Base-by-base conservation (phyloP, 1,284 basidiomycete genomes). In the Malassezia slooffiae region DNA sequence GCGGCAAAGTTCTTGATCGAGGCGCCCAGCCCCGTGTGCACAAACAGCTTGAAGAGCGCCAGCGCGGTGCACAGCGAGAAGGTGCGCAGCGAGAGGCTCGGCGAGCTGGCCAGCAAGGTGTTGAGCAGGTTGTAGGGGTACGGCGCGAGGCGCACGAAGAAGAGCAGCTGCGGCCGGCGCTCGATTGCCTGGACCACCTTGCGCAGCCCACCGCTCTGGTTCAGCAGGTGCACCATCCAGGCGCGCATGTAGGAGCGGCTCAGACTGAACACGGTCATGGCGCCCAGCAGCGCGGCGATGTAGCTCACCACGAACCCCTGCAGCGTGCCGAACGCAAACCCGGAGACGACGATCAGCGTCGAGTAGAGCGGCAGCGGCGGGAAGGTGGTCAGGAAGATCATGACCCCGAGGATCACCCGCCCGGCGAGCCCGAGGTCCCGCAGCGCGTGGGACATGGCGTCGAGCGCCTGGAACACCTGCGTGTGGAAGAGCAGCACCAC, bases 281-380 rank as follows among this genome's bases (percentile, higher is more conserved):
- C 85, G 51, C 85, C 85, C 2, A 76, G 72, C 26, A 88, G 78
- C 5, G 85, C 85, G n/a, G 85, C 81, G 56, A 77, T 76, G 71
- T 88, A 88, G 41, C 84, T 86, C 67, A 88, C 78, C 58, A 82
- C 70, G 47, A 81, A 81, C 55, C 85, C 85, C 35, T 76, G 77
- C 79, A 79, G 80, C 22, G 82, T 74, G 43, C 85, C 85, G 62
- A 81, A 88, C 12, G 84, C 85, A 71, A 87, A 88, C 28, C 85
- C 85, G 45, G 84, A 83, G 53, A 88, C 76, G 60, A 83, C 77
- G 70, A 87, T 85, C 72, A 88, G 75, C 8, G 85, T 88, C 55
- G 83, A 86, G 71, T 88, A 88, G 54, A 88, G 74, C 32, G 85
- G 85, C 38, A 88, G 60, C 30, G 85, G 85, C 42, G 85, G 70